A percentile compares a stretch with the other conserved stretches of the same genome.
phyloP scores from a whole-genome alignment of 495 filamentous ascomycete species.

The Glarea lozoyensis region DNA sequence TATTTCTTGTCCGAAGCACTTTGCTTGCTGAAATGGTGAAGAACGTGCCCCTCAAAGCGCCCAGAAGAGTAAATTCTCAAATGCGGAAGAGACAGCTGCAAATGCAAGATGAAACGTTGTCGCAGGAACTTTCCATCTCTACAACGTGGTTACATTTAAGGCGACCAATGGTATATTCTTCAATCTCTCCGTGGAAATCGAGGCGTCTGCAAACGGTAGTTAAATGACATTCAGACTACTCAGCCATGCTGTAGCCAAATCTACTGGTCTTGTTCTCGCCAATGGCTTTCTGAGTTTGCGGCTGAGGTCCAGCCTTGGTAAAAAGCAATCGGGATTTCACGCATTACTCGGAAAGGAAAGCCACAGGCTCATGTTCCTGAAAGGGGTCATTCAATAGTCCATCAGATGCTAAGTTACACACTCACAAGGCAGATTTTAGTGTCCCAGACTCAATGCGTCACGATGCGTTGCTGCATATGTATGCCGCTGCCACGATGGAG shows the following conservation, averaged over 20 bases:
- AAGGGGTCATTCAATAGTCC: constrained; percentile 2
- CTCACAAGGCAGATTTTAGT: constrained; percentile 1
- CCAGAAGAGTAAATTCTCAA: too few species aligned
- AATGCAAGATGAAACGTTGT: background rate
- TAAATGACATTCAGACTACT: background rate
- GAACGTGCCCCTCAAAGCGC: too few species aligned
- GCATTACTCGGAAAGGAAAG: background rate
- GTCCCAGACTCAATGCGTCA: too few species aligned
- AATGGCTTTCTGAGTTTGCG: background rate
- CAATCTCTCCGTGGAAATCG: background rate
- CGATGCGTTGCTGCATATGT: too few species aligned
- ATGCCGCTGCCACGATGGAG: constrained; percentile 2
- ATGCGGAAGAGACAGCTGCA: too few species aligned
- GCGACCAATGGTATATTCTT: constrained; percentile 2
- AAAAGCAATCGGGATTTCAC: background rate
- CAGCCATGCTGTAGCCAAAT: background rate
- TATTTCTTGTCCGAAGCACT: too few species aligned
- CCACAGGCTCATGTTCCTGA: background rate
- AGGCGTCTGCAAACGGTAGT: background rate
- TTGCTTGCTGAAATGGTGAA: too few species aligned
- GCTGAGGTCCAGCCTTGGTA: constrained; percentile 1
- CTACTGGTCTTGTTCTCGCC: background rate
- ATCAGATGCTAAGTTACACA: background rate
- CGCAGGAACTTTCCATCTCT: background rate
- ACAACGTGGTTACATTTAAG: constrained; percentile 1